phyloP scores from a whole-genome alignment of 108 stramenopile genomes.

The Conticribra guillardii region DNA sequence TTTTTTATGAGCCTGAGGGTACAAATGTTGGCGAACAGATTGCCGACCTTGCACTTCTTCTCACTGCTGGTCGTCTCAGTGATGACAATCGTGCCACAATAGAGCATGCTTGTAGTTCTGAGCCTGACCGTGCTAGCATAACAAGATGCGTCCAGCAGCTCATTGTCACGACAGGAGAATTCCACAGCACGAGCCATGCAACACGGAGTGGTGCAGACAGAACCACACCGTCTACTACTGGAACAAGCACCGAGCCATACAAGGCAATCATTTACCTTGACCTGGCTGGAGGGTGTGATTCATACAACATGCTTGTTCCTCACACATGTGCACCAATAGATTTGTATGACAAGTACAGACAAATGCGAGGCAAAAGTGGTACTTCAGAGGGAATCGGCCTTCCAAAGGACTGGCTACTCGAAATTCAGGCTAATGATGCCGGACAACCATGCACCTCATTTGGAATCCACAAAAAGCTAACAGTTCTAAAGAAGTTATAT shows the following conservation, averaged over 20 bases:
- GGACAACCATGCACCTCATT: constrained; percentile 47
- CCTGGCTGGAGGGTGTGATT: constrained; percentile 62
- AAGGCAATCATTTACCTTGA: constrained; percentile 68
- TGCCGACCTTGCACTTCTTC: constrained; percentile 58
- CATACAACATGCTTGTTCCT: constrained; percentile 66
- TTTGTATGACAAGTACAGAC: constrained; percentile 48
- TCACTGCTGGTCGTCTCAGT: constrained; percentile 63
- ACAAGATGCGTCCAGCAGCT: constrained; percentile 47
- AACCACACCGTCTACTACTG: constrained; percentile 2
- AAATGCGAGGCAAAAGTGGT: constrained; percentile 46
- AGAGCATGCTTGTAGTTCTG: constrained; percentile 34
- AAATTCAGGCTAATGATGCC: constrained; percentile 44
- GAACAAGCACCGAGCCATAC: constrained; percentile 46
- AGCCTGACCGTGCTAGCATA: constrained; percentile 17
- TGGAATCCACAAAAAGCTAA: constrained; percentile 56
- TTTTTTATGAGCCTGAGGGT: constrained; percentile 25
- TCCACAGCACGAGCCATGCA: constrained; percentile 59
- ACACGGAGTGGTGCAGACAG: constrained; percentile 29
- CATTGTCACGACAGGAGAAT: constrained; percentile 59
- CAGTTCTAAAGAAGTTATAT: constrained; percentile 40
- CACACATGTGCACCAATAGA: constrained; percentile 38
- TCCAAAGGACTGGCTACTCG: constrained; percentile 14
- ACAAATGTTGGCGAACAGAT: constrained; percentile 34
- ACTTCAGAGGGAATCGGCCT: constrained; percentile 38
- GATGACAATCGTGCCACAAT: constrained; percentile 44